Evolutionary conservation across 768 basidiomycete species (phyloP).

Genomic region (Udeniomyces megalosporus): DNA sequence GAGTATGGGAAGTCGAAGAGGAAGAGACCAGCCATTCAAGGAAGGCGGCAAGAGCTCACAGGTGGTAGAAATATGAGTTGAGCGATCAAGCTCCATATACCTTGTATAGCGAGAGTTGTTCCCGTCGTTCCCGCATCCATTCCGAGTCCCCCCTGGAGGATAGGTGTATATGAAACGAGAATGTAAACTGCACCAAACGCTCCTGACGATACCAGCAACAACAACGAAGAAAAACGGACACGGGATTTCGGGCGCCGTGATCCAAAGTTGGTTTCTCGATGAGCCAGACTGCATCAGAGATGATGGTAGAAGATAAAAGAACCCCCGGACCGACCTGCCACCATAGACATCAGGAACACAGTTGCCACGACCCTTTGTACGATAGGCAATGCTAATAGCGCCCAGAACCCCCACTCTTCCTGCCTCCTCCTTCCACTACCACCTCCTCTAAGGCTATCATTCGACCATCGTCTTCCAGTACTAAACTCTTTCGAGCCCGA

Average conservation of each 20-base stretch:
- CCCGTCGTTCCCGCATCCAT: neutral
- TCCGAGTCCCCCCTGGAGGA: too few relatives aligned
- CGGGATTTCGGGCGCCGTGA: neutral
- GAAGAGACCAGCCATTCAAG: neutral
- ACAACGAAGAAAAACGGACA: neutral
- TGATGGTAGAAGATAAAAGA: too few relatives aligned
- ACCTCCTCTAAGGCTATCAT: too few relatives aligned
- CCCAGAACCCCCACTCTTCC: neutral
- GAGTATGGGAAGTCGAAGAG: neutral
- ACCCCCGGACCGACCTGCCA: neutral
- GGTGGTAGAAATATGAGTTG: slow-evolving; percentile 1
- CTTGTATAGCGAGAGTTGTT: slow-evolving; percentile 1
- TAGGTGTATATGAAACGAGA: neutral
- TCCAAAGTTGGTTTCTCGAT: neutral
- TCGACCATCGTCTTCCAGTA: too few relatives aligned
- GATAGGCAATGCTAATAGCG: neutral
- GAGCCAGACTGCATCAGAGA: too few relatives aligned
- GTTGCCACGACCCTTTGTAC: neutral
- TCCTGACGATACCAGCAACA: neutral
- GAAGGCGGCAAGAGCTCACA: too few relatives aligned
- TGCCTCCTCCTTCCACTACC: too few relatives aligned
- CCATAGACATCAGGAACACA: neutral
- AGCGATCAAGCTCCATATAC: neutral
- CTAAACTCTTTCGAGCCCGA: too few relatives aligned
- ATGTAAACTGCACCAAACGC: neutral